These are phyloP conservation scores for Plasmodiophora brassicae DNA, from an alignment of 208 protist species.

Conservation along the genomic window DNA sequence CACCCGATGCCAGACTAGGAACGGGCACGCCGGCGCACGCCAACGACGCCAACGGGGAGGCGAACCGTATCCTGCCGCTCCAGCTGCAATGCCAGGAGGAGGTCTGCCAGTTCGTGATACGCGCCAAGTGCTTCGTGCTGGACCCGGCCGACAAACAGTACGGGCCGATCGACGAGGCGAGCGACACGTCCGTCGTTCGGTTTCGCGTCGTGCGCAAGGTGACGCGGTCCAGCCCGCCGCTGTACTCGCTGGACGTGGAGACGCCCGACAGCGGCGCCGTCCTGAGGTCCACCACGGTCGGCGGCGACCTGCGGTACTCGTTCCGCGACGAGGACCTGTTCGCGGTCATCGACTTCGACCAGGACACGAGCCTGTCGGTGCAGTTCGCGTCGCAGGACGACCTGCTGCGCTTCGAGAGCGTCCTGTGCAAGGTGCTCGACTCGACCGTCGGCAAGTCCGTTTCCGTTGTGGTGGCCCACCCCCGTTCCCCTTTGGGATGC, in stretches of 20 bases:
- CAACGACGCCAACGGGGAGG: neutral
- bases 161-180: neutral
- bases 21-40: too few species aligned
- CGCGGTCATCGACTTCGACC: slow-evolving; percentile 20
- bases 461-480: too few species aligned
- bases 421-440: neutral
- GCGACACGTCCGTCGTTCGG: neutral
- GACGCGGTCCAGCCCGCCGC: neutral
- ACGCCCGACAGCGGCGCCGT: neutral
- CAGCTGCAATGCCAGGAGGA: slow-evolving; percentile 20
- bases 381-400: slow-evolving; percentile 17
- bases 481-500: too few species aligned
- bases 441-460: slow-evolving; percentile 12
- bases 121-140: neutral
- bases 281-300: neutral
- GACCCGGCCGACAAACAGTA: neutral
- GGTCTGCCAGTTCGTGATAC: neutral
- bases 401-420: neutral
- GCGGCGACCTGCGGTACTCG: neutral
- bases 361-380: neutral
- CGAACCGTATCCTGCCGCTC: neutral
- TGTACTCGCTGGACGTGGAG: slow-evolving; percentile 16
- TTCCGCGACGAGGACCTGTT: slow-evolving; percentile 24
- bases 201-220: neutral
- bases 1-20: neutral